A percentile compares a stretch with the other conserved stretches of the same genome.
These are phyloP conservation scores for Phytophthora lateralis DNA, from an alignment of 352 stramenopile genomes.

Conservation along the genomic window DNA sequence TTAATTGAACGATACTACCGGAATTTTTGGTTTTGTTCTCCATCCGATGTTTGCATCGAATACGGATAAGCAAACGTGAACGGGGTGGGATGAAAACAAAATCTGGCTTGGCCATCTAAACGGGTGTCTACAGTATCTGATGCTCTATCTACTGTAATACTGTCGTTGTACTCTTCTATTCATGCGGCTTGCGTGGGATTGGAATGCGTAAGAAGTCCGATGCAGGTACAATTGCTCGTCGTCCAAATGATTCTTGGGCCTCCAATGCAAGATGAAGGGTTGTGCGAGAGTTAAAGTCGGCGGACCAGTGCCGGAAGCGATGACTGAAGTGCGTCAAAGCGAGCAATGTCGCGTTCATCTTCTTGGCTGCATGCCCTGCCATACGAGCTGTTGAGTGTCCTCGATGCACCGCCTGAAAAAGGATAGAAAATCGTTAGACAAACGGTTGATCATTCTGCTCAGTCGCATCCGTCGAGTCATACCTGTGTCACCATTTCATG, in stretches of 20 bases:
- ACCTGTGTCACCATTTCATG: constrained; percentile 76
- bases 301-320: constrained; percentile 76
- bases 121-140: constrained; percentile 9
- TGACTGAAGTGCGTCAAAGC: constrained; percentile 88
- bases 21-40: background rate
- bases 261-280: constrained; percentile 78
- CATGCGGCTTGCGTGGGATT: constrained; percentile 57
- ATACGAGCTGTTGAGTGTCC: constrained; percentile 84
- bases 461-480: background rate
- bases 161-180: constrained; percentile 33
- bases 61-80: background rate
- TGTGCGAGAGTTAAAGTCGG: constrained; percentile 39
- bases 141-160: constrained; percentile 22
- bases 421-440: background rate
- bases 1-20: constrained; percentile 13
- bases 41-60: constrained; percentile 1
- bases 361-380: constrained; percentile 73
- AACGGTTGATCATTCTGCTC: background rate
- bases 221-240: constrained; percentile 67
- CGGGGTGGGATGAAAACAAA: background rate
- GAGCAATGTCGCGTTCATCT: constrained; percentile 79
- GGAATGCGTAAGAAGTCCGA: constrained; percentile 84
- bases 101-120: background rate
- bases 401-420: constrained; percentile 56
- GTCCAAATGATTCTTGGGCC: constrained; percentile 67